These are phyloP conservation scores for Fusarium sp. DNA, from an alignment of 2,329 filamentous ascomycete species.

Conservation along the genomic window DNA sequence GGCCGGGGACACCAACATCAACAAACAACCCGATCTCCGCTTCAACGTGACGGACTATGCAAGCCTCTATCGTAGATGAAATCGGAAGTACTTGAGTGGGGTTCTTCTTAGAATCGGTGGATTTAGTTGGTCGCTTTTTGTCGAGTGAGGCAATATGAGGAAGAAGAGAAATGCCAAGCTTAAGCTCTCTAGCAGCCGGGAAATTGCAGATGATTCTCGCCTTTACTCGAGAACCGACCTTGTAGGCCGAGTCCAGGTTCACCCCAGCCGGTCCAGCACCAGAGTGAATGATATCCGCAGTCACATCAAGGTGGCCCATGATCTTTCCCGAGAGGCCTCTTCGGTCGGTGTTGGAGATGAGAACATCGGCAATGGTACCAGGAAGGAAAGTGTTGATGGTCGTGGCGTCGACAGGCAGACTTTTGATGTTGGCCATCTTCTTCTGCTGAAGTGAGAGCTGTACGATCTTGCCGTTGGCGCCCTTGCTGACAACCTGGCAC, in stretches of 20 bases:
- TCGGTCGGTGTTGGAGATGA: constrained; percentile 78
- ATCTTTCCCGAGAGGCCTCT: constrained; percentile 88
- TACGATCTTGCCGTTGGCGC: constrained; percentile 80
- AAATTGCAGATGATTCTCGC: constrained; percentile 90
- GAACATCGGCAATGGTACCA: constrained; percentile 86
- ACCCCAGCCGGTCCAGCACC: constrained; percentile 74
- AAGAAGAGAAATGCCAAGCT: constrained; percentile 86
- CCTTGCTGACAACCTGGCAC: constrained; percentile 80
- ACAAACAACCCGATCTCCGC: constrained; percentile 83
- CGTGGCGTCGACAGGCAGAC: constrained; percentile 76
- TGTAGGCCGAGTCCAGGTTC: constrained; percentile 80
- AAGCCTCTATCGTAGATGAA: constrained; percentile 79
- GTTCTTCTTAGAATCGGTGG: constrained; percentile 51
- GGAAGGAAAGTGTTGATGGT: constrained; percentile 91
- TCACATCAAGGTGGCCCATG: constrained; percentile 90
- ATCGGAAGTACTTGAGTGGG: constrained; percentile 71
- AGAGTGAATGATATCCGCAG: constrained; percentile 89
- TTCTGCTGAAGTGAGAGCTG: constrained; percentile 82
- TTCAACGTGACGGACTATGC: constrained; percentile 82
- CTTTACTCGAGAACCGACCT: constrained; percentile 83
- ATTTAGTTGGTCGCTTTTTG: constrained; percentile 51
- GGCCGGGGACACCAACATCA: constrained; percentile 68
- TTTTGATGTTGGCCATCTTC: constrained; percentile 72
- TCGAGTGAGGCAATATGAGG: constrained; percentile 79
- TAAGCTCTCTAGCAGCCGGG: constrained; percentile 78